These are phyloP conservation scores for Ogataea hybrid DNA, from an alignment of 1,139 yeast species.

Conservation along the genomic window DNA sequence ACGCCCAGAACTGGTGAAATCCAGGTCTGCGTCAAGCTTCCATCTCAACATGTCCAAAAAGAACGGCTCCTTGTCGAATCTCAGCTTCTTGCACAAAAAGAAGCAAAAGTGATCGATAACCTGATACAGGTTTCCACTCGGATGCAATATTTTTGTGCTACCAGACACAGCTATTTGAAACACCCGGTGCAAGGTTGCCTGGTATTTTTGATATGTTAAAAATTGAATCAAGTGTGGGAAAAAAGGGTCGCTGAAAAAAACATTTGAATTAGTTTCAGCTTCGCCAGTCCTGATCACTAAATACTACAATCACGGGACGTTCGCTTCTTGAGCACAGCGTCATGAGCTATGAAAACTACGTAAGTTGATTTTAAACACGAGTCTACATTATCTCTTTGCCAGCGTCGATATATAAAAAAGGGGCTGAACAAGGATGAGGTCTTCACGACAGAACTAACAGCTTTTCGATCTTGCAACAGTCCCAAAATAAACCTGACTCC, in stretches of 20 bases:
- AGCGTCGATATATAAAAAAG: background rate
- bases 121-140: no score
- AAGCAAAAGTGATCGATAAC: conserved; percentile 5
- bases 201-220: conserved; percentile 11
- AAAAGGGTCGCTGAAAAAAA: conserved; percentile 9
- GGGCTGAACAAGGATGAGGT: background rate
- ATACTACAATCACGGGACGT: background rate
- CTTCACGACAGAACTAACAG: conserved; percentile 6
- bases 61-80: conserved; percentile 20
- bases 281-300: background rate
- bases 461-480: conserved; percentile 4
- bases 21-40: conserved; percentile 19
- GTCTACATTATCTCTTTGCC: background rate
- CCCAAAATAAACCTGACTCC: conserved; percentile 16
- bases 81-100: conserved; percentile 24
- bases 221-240: conserved; percentile 16
- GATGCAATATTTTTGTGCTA: no score
- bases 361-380: conserved; percentile 10
- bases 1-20: conserved; percentile 18
- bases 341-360: conserved; percentile 20
- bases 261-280: conserved; percentile 2
- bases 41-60: conserved; percentile 19
- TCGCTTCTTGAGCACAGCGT: background rate
- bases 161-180: background rate
- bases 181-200: conserved; percentile 6